Conservation (phyloP, 495 filamentous ascomycete species). For the Venustampulla echinocandica region DNA sequence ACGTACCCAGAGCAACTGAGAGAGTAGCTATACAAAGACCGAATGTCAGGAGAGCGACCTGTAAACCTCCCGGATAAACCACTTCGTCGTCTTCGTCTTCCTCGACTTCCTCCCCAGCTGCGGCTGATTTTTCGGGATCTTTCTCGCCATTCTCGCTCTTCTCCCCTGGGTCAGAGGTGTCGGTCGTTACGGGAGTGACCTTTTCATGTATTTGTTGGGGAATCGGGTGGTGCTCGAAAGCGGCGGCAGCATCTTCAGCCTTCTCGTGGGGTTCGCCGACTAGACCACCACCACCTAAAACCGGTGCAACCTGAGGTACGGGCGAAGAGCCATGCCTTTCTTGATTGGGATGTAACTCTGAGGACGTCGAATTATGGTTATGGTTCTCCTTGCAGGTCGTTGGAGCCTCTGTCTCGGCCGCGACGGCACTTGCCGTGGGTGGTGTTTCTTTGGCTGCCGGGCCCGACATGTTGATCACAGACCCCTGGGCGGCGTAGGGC, state of each 20-base stretch:
- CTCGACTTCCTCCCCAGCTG: neutral
- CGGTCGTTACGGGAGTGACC: slow-evolving; percentile 1
- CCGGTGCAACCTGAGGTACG: slow-evolving; percentile 6
- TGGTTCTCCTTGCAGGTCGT: slow-evolving; percentile 3
- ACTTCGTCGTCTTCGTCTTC: slow-evolving; percentile 13
- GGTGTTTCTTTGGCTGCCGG: neutral
- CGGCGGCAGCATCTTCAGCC: slow-evolving; percentile 8
- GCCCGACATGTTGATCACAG: slow-evolving; percentile 1
- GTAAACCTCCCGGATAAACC: slow-evolving; percentile 35
- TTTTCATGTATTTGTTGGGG: neutral
- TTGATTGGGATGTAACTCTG: slow-evolving; percentile 2
- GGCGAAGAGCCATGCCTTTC: slow-evolving; percentile 3
- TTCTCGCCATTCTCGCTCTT: slow-evolving; percentile 3
- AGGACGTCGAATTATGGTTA: slow-evolving; percentile 18
- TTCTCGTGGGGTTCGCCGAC: slow-evolving; percentile 8
- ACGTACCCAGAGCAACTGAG: slow-evolving; percentile 46
- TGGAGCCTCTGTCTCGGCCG: slow-evolving; percentile 4
- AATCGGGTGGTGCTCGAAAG: slow-evolving; percentile 5
- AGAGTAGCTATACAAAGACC: slow-evolving; percentile 47
- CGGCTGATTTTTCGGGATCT: neutral
- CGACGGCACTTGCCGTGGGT: slow-evolving; percentile 13
- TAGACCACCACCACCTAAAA: slow-evolving; percentile 7
- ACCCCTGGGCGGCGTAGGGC: too few species aligned
- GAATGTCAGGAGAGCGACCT: slow-evolving; percentile 37
- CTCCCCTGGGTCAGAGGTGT: neutral